phyloP scores from a whole-genome alignment of 345 rosid species.

The Litchi chinensis region DNA sequence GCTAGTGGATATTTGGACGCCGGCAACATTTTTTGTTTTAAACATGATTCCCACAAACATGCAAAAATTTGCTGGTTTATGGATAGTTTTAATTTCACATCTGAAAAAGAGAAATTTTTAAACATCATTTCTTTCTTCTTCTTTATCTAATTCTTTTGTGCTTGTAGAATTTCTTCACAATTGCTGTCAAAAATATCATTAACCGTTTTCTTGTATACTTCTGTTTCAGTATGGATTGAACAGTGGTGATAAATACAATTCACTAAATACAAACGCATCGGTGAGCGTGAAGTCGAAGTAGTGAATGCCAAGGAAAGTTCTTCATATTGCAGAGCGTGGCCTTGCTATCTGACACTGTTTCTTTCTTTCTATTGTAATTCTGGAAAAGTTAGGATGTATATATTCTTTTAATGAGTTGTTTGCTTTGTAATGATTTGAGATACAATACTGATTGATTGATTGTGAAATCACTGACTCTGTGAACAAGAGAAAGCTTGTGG shows the following conservation, averaged over 20 bases:
- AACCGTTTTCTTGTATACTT: conserved; percentile 7
- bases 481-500: neutral
- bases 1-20: neutral
- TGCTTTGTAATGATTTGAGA: conserved; percentile 5
- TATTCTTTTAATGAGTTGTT: conserved; percentile 15
- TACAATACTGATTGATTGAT: neutral
- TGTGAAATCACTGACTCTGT: neutral
- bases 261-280: conserved; percentile 37
- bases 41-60: neutral
- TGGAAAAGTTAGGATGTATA: conserved; percentile 19
- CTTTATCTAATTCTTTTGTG: neutral
- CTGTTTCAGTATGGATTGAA: conserved; percentile 61
- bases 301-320: conserved; percentile 15
- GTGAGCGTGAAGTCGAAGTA: conserved; percentile 44
- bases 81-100: neutral
- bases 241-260: conserved; percentile 33
- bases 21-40: neutral
- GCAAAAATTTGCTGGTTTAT: neutral
- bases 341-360: neutral
- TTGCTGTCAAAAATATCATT: neutral
- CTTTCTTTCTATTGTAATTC: neutral
- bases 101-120: neutral
- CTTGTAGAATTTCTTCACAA: neutral
- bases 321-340: neutral
- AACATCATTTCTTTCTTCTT: neutral